Conservation (phyloP, 306 rosid genomes). For the Sechiopsis laciniata region DNA sequence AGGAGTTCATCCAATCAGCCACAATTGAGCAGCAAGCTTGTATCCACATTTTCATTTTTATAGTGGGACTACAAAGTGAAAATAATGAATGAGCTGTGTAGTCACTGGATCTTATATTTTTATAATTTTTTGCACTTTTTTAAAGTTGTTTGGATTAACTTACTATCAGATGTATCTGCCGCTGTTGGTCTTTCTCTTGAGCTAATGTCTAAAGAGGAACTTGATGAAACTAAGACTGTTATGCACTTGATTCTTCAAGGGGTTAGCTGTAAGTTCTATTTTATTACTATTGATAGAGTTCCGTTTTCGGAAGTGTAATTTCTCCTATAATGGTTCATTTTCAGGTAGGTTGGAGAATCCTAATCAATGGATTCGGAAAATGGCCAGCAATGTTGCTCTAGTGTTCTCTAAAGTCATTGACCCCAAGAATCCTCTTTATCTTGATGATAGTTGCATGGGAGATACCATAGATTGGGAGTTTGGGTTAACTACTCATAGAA, state of each 20-base stretch:
- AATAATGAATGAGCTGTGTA: neutral
- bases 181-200: constrained; percentile 76
- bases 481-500: constrained; percentile 43
- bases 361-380: constrained; percentile 63
- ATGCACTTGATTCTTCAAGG: constrained; percentile 85
- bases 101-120: neutral
- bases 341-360: constrained; percentile 98
- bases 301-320: constrained; percentile 5
- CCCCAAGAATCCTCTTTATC: constrained; percentile 85
- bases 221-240: constrained; percentile 68
- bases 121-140: neutral
- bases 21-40: constrained; percentile 84
- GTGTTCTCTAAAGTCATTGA: constrained; percentile 81
- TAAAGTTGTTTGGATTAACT: constrained; percentile 17
- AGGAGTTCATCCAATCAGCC: constrained; percentile 82
- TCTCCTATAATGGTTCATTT: constrained; percentile 21
- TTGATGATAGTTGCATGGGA: constrained; percentile 69
- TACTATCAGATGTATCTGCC: constrained; percentile 65
- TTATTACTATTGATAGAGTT: constrained; percentile 17
- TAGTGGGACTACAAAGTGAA: neutral
- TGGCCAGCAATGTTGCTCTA: constrained; percentile 80
- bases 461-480: constrained; percentile 80
- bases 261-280: constrained; percentile 66
- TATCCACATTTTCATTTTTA: constrained; percentile 52
- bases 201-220: constrained; percentile 65